Percentiles rank a stretch among this genome's conserved stretches.
Conservation (phyloP, 2,329 filamentous ascomycete genomes). For the Aspergillus uvarum region DNA sequence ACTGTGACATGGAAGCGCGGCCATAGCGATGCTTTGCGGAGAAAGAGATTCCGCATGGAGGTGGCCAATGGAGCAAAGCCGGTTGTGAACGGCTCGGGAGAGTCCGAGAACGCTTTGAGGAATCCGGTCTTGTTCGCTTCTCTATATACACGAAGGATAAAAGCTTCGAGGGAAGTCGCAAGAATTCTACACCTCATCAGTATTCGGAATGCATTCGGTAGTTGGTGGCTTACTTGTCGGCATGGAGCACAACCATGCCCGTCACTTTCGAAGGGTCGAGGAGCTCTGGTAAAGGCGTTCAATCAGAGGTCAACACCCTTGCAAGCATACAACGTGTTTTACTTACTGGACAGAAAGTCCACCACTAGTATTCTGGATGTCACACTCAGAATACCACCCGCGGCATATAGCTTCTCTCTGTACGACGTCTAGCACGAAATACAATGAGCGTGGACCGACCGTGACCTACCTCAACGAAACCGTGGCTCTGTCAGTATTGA, state of each 20-base stretch:
- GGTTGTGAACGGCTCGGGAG: constrained; percentile 82
- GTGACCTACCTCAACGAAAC: constrained; percentile 64
- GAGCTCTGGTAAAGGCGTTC: constrained; percentile 46
- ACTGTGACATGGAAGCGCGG: constrained; percentile 91
- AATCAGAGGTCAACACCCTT: neutral
- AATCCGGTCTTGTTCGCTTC: constrained; percentile 94
- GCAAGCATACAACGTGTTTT: neutral
- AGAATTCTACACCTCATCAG: constrained; percentile 56
- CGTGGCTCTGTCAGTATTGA: constrained; percentile 92
- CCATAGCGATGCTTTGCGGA: constrained; percentile 86
- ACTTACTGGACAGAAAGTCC: constrained; percentile 73
- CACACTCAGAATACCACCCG: constrained; percentile 90
- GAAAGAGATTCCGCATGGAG: constrained; percentile 89
- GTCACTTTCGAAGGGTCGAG: constrained; percentile 82
- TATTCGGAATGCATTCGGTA: neutral
- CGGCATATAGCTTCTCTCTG: constrained; percentile 85
- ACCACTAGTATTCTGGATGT: constrained; percentile 94
- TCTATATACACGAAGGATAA: constrained; percentile 88
- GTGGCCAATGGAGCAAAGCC: constrained; percentile 85
- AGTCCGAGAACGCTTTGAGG: constrained; percentile 93
- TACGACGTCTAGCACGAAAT: constrained; percentile 20
- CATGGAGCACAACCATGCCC: constrained; percentile 82
- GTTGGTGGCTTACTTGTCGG: constrained; percentile 58
- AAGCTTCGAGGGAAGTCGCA: constrained; percentile 87
- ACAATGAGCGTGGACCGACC: neutral